Base-by-base conservation (phyloP, 257 asterid species). In the Solanum sejunctum region DNA sequence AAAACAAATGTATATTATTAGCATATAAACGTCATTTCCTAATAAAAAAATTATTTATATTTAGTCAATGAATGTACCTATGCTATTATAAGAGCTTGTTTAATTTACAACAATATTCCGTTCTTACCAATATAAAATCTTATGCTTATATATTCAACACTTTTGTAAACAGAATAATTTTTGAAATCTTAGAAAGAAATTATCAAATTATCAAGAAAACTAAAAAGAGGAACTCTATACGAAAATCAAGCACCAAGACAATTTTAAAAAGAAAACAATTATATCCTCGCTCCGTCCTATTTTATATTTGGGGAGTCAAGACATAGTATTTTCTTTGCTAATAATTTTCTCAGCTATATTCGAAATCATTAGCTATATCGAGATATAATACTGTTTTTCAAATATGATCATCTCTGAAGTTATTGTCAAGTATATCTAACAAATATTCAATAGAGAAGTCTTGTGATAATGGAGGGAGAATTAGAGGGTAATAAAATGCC, bases 401-500 rank as follows among this genome's bases (percentile, higher is more conserved):
- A 60, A 60, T 21, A 21, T 36, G 23, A 77, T 23, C 61, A 75
- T 47, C 12, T 10, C 41, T 7, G 15, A 23, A 49, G 61, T 75
- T 11, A 8, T 71, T 41, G 79, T 36, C 4, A 15, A 39, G 21
- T 69, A 17, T 23, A 26, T 21, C 47, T 13, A 51, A 36, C 41
- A 36, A 36, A 64, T 78, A 52, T 5, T 52, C 3, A 78, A 16
- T 78, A 23, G 60, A 8, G 15, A 73, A 47, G 12, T 12, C 13
- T 41, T 20, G 55, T 71, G 57, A n/a, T 12, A 72, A 78, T 78
- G 82, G 82, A 78, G 26, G 64, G 64, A 28, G 64, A 78, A 26
- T 1, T 77, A 77, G 82, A 78, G 49, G 60, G 26, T 78, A 78
- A 16, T 26, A 73, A 88, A 89, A 88, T 85, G 56, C 91, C 92